Conservation (phyloP, 768 basidiomycete species). For the Fomitopsis pulvina region DNA sequence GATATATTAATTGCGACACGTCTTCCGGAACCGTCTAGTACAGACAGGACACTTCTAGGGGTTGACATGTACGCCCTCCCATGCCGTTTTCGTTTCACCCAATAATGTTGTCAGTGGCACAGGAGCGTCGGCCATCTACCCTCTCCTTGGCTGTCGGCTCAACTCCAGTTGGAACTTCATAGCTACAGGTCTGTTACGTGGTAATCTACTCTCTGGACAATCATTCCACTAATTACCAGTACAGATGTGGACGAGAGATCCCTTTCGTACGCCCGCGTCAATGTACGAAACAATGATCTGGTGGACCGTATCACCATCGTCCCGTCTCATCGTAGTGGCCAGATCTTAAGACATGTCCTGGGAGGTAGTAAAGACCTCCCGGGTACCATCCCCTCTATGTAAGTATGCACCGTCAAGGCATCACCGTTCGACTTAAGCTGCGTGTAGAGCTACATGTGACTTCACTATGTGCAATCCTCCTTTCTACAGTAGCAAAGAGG, state of each 20-base stretch:
- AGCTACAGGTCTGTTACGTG: constrained; percentile 51
- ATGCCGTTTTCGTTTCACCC: not conserved
- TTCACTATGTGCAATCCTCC: constrained; percentile 97
- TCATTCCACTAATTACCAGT: not conserved
- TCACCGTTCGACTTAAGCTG: not conserved
- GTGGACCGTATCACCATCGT: constrained; percentile 43
- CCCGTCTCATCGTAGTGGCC: constrained; percentile 27
- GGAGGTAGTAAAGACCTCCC: not conserved
- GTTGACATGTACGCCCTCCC: constrained; percentile 61
- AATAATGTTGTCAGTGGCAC: constrained; percentile 59
- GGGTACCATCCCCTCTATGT: too few relatives aligned
- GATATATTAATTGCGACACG: constrained; percentile 45
- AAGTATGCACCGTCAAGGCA: not conserved
- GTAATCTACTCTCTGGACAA: not conserved
- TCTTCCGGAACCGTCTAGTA: constrained; percentile 6
- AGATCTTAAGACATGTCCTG: constrained; percentile 41
- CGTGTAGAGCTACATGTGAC: constrained; percentile 32
- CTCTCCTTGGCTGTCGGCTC: constrained; percentile 59
- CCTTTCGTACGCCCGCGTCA: constrained; percentile 43
- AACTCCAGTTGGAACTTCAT: constrained; percentile 50
- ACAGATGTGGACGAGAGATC: constrained; percentile 72
- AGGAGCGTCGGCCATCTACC: constrained; percentile 87
- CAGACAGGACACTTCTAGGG: constrained; percentile 32
- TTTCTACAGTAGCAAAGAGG: constrained; percentile 76
- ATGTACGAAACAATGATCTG: constrained; percentile 47